Percentiles rank a stretch among this genome's conserved stretches.
These are phyloP conservation scores for Cadophora gregata DNA, from an alignment of 2,329 filamentous ascomycete species.

Conservation along the genomic window DNA sequence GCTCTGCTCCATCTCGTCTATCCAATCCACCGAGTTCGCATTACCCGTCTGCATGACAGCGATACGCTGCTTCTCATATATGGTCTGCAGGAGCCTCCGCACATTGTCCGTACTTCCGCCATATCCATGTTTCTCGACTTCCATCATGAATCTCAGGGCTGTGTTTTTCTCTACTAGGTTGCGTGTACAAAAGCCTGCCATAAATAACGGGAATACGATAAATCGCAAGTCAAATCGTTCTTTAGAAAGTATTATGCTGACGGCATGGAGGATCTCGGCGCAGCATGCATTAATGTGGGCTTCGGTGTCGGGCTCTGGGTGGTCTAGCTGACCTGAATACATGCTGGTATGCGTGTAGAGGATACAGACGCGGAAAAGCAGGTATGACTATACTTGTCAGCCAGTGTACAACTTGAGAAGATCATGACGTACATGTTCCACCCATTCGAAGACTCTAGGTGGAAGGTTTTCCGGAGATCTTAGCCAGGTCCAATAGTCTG, in stretches of 20 bases:
- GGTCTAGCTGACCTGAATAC: slow-evolving; percentile 54
- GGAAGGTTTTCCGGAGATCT: slow-evolving; percentile 3
- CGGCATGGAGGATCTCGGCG: slow-evolving; percentile 52
- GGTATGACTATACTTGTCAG: slow-evolving; percentile 44
- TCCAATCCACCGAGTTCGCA: slow-evolving; percentile 56
- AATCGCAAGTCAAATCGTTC: slow-evolving; percentile 51
- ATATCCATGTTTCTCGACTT: slow-evolving; percentile 54
- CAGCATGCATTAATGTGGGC: slow-evolving; percentile 53
- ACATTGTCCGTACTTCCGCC: slow-evolving; percentile 54
- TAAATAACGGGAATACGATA: slow-evolving; percentile 59
- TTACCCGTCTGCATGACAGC: slow-evolving; percentile 47
- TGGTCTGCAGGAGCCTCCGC: slow-evolving; percentile 51
- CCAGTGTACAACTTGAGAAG: not conserved
- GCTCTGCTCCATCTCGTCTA: slow-evolving; percentile 52
- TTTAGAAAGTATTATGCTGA: slow-evolving; percentile 48
- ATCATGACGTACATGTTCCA: slow-evolving; percentile 51
- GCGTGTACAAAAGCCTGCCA: slow-evolving; percentile 54
- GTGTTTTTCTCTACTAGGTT: slow-evolving; percentile 51
- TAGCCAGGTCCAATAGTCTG: slow-evolving; percentile 21
- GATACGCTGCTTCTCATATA: slow-evolving; percentile 55
- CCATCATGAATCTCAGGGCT: slow-evolving; percentile 55
- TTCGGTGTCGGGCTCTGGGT: slow-evolving; percentile 47
- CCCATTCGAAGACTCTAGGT: slow-evolving; percentile 32
- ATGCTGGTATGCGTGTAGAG: slow-evolving; percentile 61
- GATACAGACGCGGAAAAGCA: slow-evolving; percentile 55